A percentile compares a stretch with the other conserved stretches of the same genome.
Evolutionary conservation across 2,329 filamentous ascomycete species (phyloP).

Genomic region (Epichloe sp.): DNA sequence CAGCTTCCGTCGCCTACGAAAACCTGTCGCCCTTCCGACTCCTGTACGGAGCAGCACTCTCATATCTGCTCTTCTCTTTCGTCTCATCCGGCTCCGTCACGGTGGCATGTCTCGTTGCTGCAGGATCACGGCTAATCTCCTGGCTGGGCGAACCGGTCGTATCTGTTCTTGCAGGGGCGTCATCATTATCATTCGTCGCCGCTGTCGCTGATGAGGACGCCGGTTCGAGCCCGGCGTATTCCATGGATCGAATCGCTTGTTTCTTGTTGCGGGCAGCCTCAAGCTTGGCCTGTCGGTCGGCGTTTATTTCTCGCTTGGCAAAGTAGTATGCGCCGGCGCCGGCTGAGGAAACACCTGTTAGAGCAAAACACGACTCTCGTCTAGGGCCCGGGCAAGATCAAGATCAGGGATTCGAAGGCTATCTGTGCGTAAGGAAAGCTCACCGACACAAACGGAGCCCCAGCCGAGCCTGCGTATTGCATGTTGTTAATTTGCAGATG

Average conservation of each 20-base stretch:
- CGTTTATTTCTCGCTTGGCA: slow-evolving; percentile 88
- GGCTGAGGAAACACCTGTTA: slow-evolving; percentile 33
- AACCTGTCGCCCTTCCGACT: slow-evolving; percentile 82
- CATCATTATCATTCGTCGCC: slow-evolving; percentile 16
- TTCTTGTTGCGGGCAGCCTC: slow-evolving; percentile 54
- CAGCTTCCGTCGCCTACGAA: slow-evolving; percentile 26
- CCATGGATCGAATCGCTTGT: slow-evolving; percentile 41
- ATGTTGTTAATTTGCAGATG: not conserved
- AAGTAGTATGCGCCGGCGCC: slow-evolving; percentile 91
- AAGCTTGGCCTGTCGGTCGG: slow-evolving; percentile 63
- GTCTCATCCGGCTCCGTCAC: slow-evolving; percentile 54
- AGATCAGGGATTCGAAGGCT: not conserved
- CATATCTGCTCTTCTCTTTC: slow-evolving; percentile 78
- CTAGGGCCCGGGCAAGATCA: no score
- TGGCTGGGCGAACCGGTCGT: slow-evolving; percentile 50
- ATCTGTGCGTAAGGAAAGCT: slow-evolving; percentile 14
- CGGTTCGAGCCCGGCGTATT: slow-evolving; percentile 30
- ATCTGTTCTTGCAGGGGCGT: slow-evolving; percentile 44
- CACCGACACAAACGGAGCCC: slow-evolving; percentile 78
- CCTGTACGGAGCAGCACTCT: slow-evolving; percentile 61
- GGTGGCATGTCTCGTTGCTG: slow-evolving; percentile 70
- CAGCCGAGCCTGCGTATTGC: slow-evolving; percentile 64
- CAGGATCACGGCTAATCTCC: slow-evolving; percentile 67
- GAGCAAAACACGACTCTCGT: not conserved
- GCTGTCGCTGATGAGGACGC: slow-evolving; percentile 22